phyloP scores from a whole-genome alignment of 106 monocot species.

The Dioscorea zingiberensis region DNA sequence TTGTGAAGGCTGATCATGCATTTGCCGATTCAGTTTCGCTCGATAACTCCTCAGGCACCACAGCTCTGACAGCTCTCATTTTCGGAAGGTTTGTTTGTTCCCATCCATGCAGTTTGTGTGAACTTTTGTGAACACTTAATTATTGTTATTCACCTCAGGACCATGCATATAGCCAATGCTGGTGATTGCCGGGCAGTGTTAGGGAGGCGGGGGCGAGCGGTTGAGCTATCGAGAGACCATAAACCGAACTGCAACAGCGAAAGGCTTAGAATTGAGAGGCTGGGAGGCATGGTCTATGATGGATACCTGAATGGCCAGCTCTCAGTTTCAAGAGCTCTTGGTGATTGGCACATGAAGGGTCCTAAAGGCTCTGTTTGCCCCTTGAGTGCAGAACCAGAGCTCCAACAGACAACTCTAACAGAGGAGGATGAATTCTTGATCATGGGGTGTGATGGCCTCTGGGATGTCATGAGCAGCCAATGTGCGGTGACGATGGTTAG shows the following conservation, averaged over 20 bases:
- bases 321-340: conserved; percentile 46
- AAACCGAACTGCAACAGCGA: conserved; percentile 46
- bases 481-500: conserved; percentile 48
- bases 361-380: conserved; percentile 39
- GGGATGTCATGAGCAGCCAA: conserved; percentile 69
- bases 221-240: conserved; percentile 53
- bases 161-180: conserved; percentile 42
- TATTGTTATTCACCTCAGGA: conserved; percentile 13
- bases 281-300: conserved; percentile 45
- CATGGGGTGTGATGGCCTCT: conserved; percentile 51
- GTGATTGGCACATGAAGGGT: conserved; percentile 69
- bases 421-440: conserved; percentile 60
- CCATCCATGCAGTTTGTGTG: not conserved
- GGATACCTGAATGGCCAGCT: conserved; percentile 60
- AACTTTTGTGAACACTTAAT: not conserved
- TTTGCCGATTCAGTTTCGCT: conserved; percentile 52
- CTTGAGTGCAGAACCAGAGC: conserved; percentile 41
- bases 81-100: conserved; percentile 49
- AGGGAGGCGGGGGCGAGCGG: conserved; percentile 48
- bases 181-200: conserved; percentile 58
- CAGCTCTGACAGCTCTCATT: conserved; percentile 56
- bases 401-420: conserved; percentile 24
- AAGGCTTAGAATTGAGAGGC: conserved; percentile 38
- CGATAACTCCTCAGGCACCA: conserved; percentile 66
- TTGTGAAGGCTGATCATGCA: conserved; percentile 59